Percentiles rank a stretch among this genome's conserved stretches.
Conservation (phyloP, 306 rosid genomes). For the Pachyrhizus erosus region DNA sequence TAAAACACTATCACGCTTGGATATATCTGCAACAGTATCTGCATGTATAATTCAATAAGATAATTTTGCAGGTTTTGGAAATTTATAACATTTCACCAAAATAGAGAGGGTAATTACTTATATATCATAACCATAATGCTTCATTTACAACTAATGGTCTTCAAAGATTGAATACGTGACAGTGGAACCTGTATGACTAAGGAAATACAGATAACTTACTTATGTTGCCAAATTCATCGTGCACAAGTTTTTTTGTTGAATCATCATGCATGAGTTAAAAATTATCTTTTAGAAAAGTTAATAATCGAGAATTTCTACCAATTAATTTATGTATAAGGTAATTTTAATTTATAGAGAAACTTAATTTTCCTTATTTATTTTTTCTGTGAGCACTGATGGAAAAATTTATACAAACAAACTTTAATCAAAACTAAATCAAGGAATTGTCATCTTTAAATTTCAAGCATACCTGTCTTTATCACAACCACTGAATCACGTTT, state of each 20-base stretch:
- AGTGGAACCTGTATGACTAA: not conserved
- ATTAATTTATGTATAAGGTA: no score
- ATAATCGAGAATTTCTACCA: not conserved
- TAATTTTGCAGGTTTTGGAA: not conserved
- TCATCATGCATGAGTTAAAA: no score
- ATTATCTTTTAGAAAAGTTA: no score
- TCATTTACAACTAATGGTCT: not conserved
- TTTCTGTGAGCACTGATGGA: no score
- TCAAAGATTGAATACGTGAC: not conserved
- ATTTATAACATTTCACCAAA: not conserved
- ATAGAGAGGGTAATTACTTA: not conserved
- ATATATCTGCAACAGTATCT: not conserved
- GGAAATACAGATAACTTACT: not conserved
- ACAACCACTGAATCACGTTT: constrained; percentile 20
- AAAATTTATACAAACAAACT: no score
- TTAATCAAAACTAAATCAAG: not conserved
- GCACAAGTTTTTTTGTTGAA: no score
- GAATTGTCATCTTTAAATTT: not conserved
- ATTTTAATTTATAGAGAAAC: no score
- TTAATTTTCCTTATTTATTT: no score
- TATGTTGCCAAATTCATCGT: not conserved
- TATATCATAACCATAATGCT: not conserved
- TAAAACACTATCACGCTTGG: not conserved
- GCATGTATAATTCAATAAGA: not conserved
- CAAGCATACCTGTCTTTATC: constrained; percentile 33